These are phyloP conservation scores for Talaromyces sp. DNA, from an alignment of 2,329 filamentous ascomycete species.

Conservation along the genomic window DNA sequence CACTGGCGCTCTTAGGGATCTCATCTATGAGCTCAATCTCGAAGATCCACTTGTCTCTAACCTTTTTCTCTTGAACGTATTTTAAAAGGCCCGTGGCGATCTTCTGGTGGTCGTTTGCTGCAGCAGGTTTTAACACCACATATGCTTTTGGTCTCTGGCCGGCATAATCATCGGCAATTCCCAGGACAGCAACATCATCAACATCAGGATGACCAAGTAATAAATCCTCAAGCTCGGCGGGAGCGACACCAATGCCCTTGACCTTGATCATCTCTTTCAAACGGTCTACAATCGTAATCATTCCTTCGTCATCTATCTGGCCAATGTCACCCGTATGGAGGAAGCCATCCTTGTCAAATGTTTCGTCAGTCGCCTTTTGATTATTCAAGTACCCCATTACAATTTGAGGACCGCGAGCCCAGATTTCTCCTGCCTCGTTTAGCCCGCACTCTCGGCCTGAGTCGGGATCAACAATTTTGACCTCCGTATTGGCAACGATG, in stretches of 20 bases:
- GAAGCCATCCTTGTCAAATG: slow-evolving; percentile 58
- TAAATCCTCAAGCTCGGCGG: slow-evolving; percentile 59
- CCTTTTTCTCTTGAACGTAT: slow-evolving; percentile 62
- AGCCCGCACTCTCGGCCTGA: slow-evolving; percentile 48
- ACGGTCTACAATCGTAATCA: slow-evolving; percentile 36
- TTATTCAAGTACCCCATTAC: slow-evolving; percentile 69
- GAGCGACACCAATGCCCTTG: slow-evolving; percentile 55
- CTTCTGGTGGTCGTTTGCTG: slow-evolving; percentile 23
- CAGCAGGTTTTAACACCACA: slow-evolving; percentile 41
- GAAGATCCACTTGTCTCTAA: slow-evolving; percentile 42
- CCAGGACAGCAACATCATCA: slow-evolving; percentile 52
- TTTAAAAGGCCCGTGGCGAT: slow-evolving; percentile 47
- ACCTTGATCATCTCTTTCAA: slow-evolving; percentile 65
- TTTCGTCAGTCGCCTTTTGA: slow-evolving; percentile 62
- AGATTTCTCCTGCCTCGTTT: slow-evolving; percentile 54
- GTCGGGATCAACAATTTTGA: slow-evolving; percentile 53
- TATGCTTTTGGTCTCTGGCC: slow-evolving; percentile 56
- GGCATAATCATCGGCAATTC: slow-evolving; percentile 25
- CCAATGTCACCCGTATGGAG: slow-evolving; percentile 65
- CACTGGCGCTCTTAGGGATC: slow-evolving; percentile 68
- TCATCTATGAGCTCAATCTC: slow-evolving; percentile 36
- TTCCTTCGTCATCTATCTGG: slow-evolving; percentile 49
- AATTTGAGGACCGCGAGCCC: slow-evolving; percentile 69
- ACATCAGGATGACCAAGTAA: slow-evolving; percentile 54
- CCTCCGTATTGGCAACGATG: slow-evolving; percentile 55